phyloP scores from a whole-genome alignment of 345 rosid species.

The Linum trigynum region DNA sequence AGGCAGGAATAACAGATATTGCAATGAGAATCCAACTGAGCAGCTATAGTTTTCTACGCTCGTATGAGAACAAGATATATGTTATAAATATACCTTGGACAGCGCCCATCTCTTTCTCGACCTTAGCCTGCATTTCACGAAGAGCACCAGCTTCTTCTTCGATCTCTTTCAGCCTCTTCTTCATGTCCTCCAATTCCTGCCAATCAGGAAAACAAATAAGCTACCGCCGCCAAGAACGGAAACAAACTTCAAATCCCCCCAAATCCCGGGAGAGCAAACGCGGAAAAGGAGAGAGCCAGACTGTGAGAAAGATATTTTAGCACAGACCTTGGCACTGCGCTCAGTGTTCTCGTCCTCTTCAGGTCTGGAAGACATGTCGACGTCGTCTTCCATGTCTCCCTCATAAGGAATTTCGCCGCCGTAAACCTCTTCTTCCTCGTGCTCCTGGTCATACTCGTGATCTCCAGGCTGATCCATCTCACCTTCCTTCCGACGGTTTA shows the following conservation, averaged over 20 bases:
- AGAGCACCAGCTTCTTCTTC: constrained; percentile 98
- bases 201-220: background rate
- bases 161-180: constrained; percentile 86
- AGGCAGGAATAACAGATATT: background rate
- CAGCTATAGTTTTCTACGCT: background rate
- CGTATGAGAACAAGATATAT: background rate
- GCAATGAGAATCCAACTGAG: background rate
- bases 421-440: constrained; percentile 35
- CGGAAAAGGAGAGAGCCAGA: background rate
- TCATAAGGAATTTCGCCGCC: constrained; percentile 83
- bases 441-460: constrained; percentile 45
- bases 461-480: constrained; percentile 54
- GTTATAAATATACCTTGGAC: constrained; percentile 50
- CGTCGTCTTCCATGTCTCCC: constrained; percentile 66
- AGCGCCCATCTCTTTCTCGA: constrained; percentile 98
- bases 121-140: constrained; percentile 99
- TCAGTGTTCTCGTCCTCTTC: constrained; percentile 46
- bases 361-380: constrained; percentile 32
- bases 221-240: background rate
- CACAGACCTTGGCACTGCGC: constrained; percentile 58
- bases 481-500: background rate
- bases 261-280: background rate
- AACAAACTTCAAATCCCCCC: background rate
- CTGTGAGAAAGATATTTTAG: background rate
- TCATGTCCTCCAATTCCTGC: constrained; percentile 97